Conservation (phyloP, 179 eudicot genomes). For the Sideroxylon spinosum region DNA sequence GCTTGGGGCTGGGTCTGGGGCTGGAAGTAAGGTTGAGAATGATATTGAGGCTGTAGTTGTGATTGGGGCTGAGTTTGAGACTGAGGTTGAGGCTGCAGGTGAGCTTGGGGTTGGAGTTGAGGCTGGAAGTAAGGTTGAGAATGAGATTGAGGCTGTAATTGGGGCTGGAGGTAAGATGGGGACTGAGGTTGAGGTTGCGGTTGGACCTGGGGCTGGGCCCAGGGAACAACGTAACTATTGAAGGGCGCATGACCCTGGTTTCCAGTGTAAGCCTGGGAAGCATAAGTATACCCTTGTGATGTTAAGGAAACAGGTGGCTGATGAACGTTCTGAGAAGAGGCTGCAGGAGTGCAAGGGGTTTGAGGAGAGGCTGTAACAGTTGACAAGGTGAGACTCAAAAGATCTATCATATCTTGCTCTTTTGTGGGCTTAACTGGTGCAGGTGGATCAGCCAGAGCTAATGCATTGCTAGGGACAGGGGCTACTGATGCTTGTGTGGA, state of each 20-base stretch:
- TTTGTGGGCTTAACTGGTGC: constrained; percentile 43
- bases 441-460: constrained; percentile 57
- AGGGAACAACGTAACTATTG: constrained; percentile 26
- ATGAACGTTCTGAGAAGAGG: constrained; percentile 28
- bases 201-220: constrained; percentile 35
- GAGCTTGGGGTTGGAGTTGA: constrained; percentile 26
- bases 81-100: constrained; percentile 29
- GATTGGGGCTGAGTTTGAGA: constrained; percentile 5
- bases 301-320: constrained; percentile 21
- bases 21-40: constrained; percentile 17
- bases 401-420: constrained; percentile 75
- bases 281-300: constrained; percentile 17
- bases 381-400: constrained; percentile 71
- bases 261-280: constrained; percentile 41
- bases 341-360: constrained; percentile 36
- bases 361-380: constrained; percentile 39
- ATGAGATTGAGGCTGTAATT: constrained; percentile 3
- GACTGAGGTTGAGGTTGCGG: constrained; percentile 28
- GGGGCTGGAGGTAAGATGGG: constrained; percentile 13
- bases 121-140: constrained; percentile 20
- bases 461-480: constrained; percentile 43
- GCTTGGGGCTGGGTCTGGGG: constrained; percentile 35
- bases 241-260: constrained; percentile 29
- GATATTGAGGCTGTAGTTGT: background rate
- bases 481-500: constrained; percentile 14